A percentile compares a stretch with the other conserved stretches of the same genome.
Evolutionary conservation across 2,329 filamentous ascomycete genomes (phyloP).

Genomic region (Fonsecaea nubica): DNA sequence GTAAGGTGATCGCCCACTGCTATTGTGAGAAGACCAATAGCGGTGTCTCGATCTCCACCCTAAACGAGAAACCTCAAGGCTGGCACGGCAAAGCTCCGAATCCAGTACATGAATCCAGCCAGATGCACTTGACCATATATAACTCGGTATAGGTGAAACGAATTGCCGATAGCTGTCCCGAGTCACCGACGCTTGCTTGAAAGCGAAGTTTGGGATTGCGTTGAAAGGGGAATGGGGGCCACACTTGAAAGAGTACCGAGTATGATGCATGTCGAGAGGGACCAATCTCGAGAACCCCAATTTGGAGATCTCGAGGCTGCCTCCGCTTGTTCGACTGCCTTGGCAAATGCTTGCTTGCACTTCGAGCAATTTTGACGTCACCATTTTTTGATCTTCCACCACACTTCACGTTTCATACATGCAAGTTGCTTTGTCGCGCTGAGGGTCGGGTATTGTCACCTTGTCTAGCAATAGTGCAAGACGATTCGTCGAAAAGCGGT

Average conservation of each 20-base stretch:
- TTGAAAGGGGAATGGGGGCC: background rate
- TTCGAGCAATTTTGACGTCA: slow-evolving; percentile 2
- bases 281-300: slow-evolving; percentile 2
- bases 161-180: slow-evolving; percentile 1
- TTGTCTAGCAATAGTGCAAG: background rate
- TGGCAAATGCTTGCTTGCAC: slow-evolving; percentile 9
- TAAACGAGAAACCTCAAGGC: slow-evolving; percentile 1
- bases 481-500: background rate
- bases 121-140: background rate
- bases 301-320: background rate
- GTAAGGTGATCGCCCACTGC: background rate
- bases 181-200: background rate
- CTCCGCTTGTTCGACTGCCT: background rate
- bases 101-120: background rate
- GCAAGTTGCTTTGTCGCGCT: background rate
- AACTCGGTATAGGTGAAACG: background rate
- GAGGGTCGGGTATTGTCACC: background rate
- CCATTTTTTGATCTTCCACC: background rate
- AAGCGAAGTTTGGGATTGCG: background rate
- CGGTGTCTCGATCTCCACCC: background rate
- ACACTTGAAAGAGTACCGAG: background rate
- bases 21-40: background rate
- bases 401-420: background rate
- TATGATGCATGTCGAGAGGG: background rate
- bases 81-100: background rate